Evolutionary conservation across 2,329 filamentous ascomycete genomes (phyloP), one percentile per base, ranked within the genome.

Genomic region (Venturia nashicola): DNA sequence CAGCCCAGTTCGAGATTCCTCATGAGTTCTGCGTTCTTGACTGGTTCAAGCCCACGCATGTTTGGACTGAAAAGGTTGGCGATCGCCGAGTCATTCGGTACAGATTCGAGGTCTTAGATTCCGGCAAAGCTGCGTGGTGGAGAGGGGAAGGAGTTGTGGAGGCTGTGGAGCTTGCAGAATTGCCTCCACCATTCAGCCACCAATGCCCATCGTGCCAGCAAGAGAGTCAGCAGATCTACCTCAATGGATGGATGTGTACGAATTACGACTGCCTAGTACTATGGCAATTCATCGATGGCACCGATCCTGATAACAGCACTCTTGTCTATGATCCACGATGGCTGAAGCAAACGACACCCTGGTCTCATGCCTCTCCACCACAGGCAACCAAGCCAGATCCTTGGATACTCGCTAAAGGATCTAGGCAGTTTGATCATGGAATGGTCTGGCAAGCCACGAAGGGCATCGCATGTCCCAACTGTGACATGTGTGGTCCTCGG

Each of bases 401-500:
- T 73, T 0, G 77, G 77, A 5, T 46, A 55, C 42, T 36, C 23
- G 43, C 42, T 4, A 75, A 79, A 63, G 20, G 23, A 54, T 57
- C 51, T 36, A 9, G 7, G 6, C 48, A n/a, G 5, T 62, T 46
- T 27, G 46, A 63, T 36, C 34, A 54, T 63, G 80, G 82, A 3
- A 79, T 81, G 0, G 79, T 82, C 12, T 74, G 76, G 2, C 72
- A 76, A 9, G 83, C 81, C 64, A 86, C 83, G 69, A 77, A 78
- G 61, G 88, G 88, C 0, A 82, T 90, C 59, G 82, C 88, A 1
- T 92, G 89, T 68, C 84, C 83, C 0, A 65, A 74, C 1, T 91
- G 89, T 67, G 75, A 78, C 0, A 80, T 83, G 48, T 89, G 87
- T 68, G 84, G 79, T 51, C 79, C 83, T 2, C 79, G 88, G 0